Conservation (phyloP, 202 grass and related monocot species). For the Cymbopogon flexuosus region DNA sequence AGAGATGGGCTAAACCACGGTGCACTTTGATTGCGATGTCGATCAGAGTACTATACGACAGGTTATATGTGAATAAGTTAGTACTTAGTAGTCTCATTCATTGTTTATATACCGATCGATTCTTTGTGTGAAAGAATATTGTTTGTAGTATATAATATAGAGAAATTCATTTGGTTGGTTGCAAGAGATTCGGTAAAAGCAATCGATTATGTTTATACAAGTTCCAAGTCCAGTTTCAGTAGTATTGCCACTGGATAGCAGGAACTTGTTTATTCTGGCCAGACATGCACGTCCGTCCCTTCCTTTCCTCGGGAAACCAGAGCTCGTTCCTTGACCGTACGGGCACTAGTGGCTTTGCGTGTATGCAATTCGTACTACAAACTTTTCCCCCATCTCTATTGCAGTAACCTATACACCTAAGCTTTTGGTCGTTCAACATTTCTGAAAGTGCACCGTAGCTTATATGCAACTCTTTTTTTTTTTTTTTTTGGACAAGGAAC, state of each 20-base stretch:
- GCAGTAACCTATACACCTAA: too few species aligned
- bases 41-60: not conserved
- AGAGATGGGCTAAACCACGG: not conserved
- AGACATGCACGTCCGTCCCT: not conserved
- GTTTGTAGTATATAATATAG: not conserved
- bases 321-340: too few species aligned
- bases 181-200: not conserved
- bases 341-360: too few species aligned
- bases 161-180: not conserved
- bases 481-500: too few species aligned
- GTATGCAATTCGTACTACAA: too few species aligned
- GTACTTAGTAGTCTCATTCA: not conserved
- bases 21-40: slow-evolving; percentile 33
- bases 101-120: slow-evolving; percentile 17
- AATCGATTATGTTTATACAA: not conserved
- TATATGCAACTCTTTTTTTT: too few species aligned
- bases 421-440: too few species aligned
- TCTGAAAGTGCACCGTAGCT: too few species aligned
- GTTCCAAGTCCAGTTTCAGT: not conserved
- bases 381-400: too few species aligned
- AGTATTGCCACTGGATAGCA: not conserved
- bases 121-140: slow-evolving; percentile 21
- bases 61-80: not conserved
- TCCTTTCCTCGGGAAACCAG: too few species aligned
- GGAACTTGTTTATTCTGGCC: not conserved